Evolutionary conservation across 2,329 filamentous ascomycete genomes (phyloP).

Genomic region (Colletotrichum abscissum): DNA sequence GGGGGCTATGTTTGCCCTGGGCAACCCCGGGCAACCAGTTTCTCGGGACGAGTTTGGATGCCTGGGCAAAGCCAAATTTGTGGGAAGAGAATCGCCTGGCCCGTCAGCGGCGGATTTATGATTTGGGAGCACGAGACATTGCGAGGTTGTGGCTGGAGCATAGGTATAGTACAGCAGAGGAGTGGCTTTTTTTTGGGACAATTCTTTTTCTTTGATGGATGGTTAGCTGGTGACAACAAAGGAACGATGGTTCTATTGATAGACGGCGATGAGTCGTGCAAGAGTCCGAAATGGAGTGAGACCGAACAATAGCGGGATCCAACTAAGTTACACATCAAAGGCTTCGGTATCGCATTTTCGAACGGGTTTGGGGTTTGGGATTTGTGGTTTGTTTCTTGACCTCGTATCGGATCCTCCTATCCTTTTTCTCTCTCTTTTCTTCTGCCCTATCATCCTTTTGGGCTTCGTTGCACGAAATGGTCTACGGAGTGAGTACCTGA

Average conservation of each 20-base stretch:
- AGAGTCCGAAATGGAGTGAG: not conserved
- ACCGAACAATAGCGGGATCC: not conserved
- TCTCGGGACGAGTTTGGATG: slow-evolving; percentile 12
- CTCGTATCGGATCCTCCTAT: not conserved
- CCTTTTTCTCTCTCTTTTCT: no score
- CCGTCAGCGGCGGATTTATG: slow-evolving; percentile 1
- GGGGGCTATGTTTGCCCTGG: not conserved
- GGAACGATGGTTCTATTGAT: not conserved
- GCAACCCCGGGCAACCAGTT: slow-evolving; percentile 15
- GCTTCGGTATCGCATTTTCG: not conserved
- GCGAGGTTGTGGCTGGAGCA: not conserved
- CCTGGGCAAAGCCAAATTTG: not conserved
- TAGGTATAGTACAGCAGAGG: not conserved
- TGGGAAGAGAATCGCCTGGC: not conserved
- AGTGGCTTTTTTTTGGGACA: not conserved
- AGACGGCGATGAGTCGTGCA: not conserved
- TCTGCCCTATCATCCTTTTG: not conserved
- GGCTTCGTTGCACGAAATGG: not conserved
- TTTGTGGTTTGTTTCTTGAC: not conserved
- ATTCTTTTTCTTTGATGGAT: not conserved
- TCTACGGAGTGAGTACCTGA: not conserved
- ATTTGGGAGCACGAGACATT: not conserved
- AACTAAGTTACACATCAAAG: not conserved
- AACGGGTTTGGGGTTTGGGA: no score
- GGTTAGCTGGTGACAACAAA: not conserved